Evolutionary conservation across 2,329 filamentous ascomycete species (phyloP).

Genomic region (Akanthomyces uredinophilus): DNA sequence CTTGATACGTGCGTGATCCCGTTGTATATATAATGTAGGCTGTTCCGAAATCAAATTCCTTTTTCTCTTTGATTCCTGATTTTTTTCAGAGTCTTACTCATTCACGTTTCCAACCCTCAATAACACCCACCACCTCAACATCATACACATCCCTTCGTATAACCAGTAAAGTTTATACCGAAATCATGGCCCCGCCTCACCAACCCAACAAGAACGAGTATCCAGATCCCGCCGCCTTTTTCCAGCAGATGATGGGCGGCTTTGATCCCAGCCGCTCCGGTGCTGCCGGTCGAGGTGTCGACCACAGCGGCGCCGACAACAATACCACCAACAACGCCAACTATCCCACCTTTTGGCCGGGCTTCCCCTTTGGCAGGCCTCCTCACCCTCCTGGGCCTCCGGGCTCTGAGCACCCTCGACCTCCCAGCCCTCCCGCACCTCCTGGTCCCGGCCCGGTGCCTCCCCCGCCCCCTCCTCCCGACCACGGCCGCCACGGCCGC

Average conservation of each 20-base stretch:
- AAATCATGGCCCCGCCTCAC: neutral
- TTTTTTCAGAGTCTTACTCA: neutral
- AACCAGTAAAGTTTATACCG: neutral
- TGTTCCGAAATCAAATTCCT: neutral
- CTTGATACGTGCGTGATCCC: neutral
- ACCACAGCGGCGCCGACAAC: constrained; percentile 17
- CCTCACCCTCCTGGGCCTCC: constrained; percentile 12
- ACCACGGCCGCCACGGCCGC: constrained; percentile 14
- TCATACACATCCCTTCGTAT: neutral
- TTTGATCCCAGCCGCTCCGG: constrained; percentile 25
- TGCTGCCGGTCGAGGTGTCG: constrained; percentile 32
- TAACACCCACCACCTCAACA: neutral
- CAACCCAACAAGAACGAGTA: neutral
- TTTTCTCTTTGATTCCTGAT: neutral
- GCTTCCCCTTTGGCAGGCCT: constrained; percentile 30
- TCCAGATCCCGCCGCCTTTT: neutral
- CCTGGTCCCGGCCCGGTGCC: neutral
- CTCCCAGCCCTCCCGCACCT: constrained; percentile 16
- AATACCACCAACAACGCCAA: constrained; percentile 14
- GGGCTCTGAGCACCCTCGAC: constrained; percentile 16
- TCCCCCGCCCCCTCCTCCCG: constrained; percentile 7
- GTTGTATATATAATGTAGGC: neutral
- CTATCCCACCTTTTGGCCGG: constrained; percentile 23
- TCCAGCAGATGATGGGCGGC: constrained; percentile 30
- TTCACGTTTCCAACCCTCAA: neutral